Conservation (phyloP, 2,329 filamentous ascomycete genomes). For the Colletotrichum plurivorum region DNA sequence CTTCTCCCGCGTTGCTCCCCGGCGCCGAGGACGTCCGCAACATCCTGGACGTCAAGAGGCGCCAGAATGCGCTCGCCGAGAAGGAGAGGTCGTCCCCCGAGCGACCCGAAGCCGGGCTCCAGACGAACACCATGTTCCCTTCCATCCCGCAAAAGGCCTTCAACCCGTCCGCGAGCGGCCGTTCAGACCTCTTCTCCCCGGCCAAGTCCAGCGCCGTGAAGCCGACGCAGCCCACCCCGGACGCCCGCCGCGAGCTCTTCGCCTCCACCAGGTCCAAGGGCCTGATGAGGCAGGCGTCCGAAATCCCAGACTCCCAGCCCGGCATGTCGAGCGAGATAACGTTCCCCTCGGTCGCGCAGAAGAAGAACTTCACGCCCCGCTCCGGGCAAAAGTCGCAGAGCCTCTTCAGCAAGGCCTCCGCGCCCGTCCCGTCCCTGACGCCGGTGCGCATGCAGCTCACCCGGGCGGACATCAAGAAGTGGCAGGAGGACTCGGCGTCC, state of each 20-base stretch:
- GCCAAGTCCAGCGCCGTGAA: slow-evolving; percentile 36
- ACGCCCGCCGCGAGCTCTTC: slow-evolving; percentile 29
- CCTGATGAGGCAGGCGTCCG: slow-evolving; percentile 15
- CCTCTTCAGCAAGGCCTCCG: slow-evolving; percentile 56
- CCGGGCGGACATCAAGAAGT: slow-evolving; percentile 57
- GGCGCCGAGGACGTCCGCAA: slow-evolving; percentile 42
- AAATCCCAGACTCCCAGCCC: slow-evolving; percentile 44
- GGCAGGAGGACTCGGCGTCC: slow-evolving; percentile 56
- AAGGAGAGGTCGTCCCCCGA: slow-evolving; percentile 30
- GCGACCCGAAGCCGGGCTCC: slow-evolving; percentile 43
- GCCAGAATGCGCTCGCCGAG: slow-evolving; percentile 24
- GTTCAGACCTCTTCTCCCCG: slow-evolving; percentile 55
- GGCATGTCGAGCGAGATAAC: slow-evolving; percentile 51
- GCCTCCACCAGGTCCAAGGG: slow-evolving; percentile 4
- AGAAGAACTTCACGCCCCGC: slow-evolving; percentile 64
- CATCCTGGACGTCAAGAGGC: slow-evolving; percentile 33
- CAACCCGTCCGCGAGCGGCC: slow-evolving; percentile 49
- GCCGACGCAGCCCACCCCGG: not conserved
- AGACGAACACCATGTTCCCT: slow-evolving; percentile 59
- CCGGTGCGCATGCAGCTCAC: slow-evolving; percentile 59
- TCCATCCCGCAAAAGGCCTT: slow-evolving; percentile 50
- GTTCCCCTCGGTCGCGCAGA: slow-evolving; percentile 59
- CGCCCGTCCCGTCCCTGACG: slow-evolving; percentile 47
- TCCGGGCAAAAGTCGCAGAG: slow-evolving; percentile 51
- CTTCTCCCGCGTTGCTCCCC: slow-evolving; percentile 64